These are phyloP conservation scores for Lactarius hengduanensis DNA, from an alignment of 768 basidiomycete species.

Conservation along the genomic window DNA sequence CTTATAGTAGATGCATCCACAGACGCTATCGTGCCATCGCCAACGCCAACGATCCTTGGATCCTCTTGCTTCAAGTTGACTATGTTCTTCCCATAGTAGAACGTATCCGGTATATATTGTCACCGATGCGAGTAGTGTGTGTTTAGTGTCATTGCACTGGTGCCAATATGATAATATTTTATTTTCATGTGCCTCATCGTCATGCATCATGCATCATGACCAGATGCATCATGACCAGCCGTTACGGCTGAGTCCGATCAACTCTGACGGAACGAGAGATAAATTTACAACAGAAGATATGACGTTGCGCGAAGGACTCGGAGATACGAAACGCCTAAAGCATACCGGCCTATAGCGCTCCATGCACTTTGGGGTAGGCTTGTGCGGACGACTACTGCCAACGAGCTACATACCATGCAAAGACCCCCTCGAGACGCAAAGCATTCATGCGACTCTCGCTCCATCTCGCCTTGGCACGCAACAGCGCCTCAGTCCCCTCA, in stretches of 20 bases:
- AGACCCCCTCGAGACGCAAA: background rate
- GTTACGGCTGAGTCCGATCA: background rate
- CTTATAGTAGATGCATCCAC: background rate
- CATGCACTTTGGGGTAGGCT: too few relatives aligned
- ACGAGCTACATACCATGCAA: too few relatives aligned
- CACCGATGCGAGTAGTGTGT: background rate
- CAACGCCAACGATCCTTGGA: background rate
- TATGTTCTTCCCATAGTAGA: background rate
- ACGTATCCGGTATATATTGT: background rate
- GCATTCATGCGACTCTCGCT: background rate
- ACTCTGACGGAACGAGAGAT: background rate
- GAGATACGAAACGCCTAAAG: too few relatives aligned
- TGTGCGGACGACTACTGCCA: too few relatives aligned
- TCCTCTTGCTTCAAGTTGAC: background rate
- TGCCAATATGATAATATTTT: background rate
- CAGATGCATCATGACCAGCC: background rate
- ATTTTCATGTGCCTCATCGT: background rate
- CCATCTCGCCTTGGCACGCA: background rate
- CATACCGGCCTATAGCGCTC: too few relatives aligned
- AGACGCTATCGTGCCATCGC: background rate
- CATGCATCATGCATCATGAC: background rate
- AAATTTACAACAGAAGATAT: background rate
- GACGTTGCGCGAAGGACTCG: background rate
- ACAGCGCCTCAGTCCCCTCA: background rate
- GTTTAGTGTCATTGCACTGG: background rate